Evolutionary conservation across 768 basidiomycete species (phyloP).

Genomic region (Imleria badia): DNA sequence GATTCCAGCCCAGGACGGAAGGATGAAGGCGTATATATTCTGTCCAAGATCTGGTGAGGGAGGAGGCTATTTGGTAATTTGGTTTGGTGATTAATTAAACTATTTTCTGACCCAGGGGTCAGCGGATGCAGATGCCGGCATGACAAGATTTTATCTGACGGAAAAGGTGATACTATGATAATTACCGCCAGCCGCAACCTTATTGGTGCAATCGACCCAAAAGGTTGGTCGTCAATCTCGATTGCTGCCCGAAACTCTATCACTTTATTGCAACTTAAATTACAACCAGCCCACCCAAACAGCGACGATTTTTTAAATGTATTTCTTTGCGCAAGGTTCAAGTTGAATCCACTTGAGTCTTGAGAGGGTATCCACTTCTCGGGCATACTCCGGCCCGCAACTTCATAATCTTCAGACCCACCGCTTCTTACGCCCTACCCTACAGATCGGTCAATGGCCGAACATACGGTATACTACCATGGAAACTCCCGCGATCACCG

Average conservation of each 20-base stretch:
- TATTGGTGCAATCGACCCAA: conserved; percentile 40
- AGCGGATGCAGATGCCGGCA: conserved; percentile 12
- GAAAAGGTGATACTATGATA: conserved; percentile 23
- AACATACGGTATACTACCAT: neutral
- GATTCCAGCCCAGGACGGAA: conserved; percentile 4
- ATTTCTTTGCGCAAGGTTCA: neutral
- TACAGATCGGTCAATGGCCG: conserved; percentile 22
- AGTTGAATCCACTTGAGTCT: neutral
- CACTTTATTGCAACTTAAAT: conserved; percentile 54
- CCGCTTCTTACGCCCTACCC: conserved; percentile 17
- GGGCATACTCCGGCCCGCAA: conserved; percentile 9
- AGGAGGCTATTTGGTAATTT: conserved; percentile 29
- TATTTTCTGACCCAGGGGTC: conserved; percentile 28
- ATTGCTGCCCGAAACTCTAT: conserved; percentile 47
- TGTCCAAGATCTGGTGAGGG: conserved; percentile 31
- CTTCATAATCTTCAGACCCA: conserved; percentile 12
- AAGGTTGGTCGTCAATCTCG: conserved; percentile 45
- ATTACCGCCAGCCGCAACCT: conserved; percentile 34
- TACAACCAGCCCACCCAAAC: conserved; percentile 11
- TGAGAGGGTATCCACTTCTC: neutral
- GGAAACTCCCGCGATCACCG: conserved; percentile 28
- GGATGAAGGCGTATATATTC: conserved; percentile 33
- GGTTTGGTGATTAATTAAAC: conserved; percentile 40
- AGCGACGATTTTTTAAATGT: neutral
- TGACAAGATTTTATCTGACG: conserved; percentile 26